A percentile compares a stretch with the other conserved stretches of the same genome.
Conservation (phyloP, 768 basidiomycete genomes). For the Termitomyces sp. region DNA sequence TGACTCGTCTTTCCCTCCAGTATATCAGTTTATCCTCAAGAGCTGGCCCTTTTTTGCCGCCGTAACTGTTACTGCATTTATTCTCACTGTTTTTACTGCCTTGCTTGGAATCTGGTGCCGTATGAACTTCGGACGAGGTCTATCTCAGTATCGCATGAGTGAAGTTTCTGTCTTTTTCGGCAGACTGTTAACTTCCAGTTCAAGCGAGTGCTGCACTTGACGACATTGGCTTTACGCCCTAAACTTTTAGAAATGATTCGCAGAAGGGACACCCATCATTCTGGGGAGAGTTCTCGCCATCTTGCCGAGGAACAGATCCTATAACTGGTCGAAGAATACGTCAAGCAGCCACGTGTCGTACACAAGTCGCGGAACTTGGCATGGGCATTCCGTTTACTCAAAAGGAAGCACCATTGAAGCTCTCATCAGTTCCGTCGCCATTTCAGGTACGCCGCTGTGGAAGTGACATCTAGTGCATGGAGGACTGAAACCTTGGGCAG, state of each 20-base stretch:
- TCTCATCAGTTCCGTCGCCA: conserved; percentile 13
- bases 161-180: not conserved
- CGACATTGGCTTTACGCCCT: conserved; percentile 37
- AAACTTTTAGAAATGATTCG: conserved; percentile 29
- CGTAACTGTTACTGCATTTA: conserved; percentile 36
- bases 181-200: conserved; percentile 15
- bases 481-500: not conserved
- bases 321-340: not conserved
- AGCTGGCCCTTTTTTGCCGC: conserved; percentile 46
- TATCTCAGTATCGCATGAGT: conserved; percentile 45
- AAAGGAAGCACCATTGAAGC: conserved; percentile 7
- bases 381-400: conserved; percentile 13
- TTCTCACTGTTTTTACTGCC: conserved; percentile 35
- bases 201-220: conserved; percentile 35
- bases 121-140: conserved; percentile 48
- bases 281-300: not conserved
- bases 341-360: conserved; percentile 8
- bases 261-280: conserved; percentile 14
- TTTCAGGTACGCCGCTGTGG: conserved; percentile 6
- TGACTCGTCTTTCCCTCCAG: conserved; percentile 17
- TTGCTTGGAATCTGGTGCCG: conserved; percentile 43
- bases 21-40: conserved; percentile 37
- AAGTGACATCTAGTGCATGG: not conserved
- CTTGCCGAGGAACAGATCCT: conserved; percentile 4
- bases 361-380: not conserved